Percentiles rank a stretch among this genome's conserved stretches.
Evolutionary conservation across 2,329 filamentous ascomycete genomes (phyloP).

Genomic region (Colletotrichum somersetense): DNA sequence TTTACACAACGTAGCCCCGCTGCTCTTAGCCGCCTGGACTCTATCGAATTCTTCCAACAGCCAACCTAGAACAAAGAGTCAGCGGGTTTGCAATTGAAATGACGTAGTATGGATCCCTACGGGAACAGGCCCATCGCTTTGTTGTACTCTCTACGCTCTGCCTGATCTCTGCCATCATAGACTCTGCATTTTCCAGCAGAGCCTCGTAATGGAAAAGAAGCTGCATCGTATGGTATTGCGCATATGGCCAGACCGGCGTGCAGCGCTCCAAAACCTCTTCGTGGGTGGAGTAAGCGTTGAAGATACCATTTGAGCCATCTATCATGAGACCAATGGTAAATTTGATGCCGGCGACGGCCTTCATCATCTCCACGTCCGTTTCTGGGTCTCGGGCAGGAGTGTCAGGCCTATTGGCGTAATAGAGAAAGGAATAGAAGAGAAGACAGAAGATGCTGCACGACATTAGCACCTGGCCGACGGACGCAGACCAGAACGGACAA

Average conservation of each 20-base stretch:
- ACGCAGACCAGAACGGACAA: background rate
- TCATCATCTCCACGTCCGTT: constrained; percentile 49
- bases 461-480: background rate
- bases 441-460: constrained; percentile 49
- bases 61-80: constrained; percentile 2
- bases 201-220: constrained; percentile 51
- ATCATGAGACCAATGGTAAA: constrained; percentile 53
- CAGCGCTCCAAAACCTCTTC: constrained; percentile 51
- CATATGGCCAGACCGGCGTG: constrained; percentile 52
- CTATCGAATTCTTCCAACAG: constrained; percentile 34
- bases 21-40: constrained; percentile 28
- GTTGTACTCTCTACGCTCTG: constrained; percentile 52
- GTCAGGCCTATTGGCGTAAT: constrained; percentile 44
- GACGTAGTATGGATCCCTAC: constrained; percentile 42
- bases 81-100: background rate
- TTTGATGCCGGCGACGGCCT: constrained; percentile 53
- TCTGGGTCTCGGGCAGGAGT: constrained; percentile 39
- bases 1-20: constrained; percentile 32
- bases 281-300: constrained; percentile 49
- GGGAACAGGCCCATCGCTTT: constrained; percentile 52
- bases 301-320: constrained; percentile 53
- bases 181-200: constrained; percentile 50
- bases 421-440: constrained; percentile 51
- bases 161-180: constrained; percentile 51
- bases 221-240: constrained; percentile 52